Base-by-base conservation (phyloP, 371 early-diverging fungal species). In the Mucor piriformis region DNA sequence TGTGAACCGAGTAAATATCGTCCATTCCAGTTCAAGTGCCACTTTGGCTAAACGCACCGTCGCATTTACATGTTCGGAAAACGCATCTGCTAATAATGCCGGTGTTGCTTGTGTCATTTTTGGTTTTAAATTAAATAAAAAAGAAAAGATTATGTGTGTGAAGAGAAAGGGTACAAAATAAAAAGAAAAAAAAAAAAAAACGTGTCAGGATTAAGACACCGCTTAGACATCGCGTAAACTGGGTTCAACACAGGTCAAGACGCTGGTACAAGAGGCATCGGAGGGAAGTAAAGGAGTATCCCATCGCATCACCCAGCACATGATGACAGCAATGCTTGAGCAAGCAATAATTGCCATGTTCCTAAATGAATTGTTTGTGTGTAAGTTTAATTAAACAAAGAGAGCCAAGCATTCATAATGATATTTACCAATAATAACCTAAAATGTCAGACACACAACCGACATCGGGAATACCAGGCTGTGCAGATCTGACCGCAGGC, bases 11-110 rank as follows among this genome's bases (percentile, higher is more conserved):
- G 72, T 73, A 52, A 81, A 73, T 40, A 81, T 70, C 32, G 81
- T 77, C 73, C 73, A 81, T 70, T 81, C 81, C 27, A 81, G 32
- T 47, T 61, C 67, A 13, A 81, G 51, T 15, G 76, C 77, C 0
- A 74, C 76, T 43, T 67, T 69, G 15, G 69, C 53, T 6, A 79
- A 35, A 8, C 64, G 65, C 10, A 63, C 40, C 3, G 72, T 69
- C 7, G 79, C 79, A 52, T 76, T 57, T 1, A 74, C 23, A 23
- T 76, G 80, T 20, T 67, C 71, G 53, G 68, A 69, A 13, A 75
- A 55, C 0, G 80, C 80, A 12, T 59, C 62, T 25, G 49, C 50
- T n/a, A 73, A 59, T 11, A 54, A 38, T 8, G 64, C 54, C 21
- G 62, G 49, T 23, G 57, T 50, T 42, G 50, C 40, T 50, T 29